Base-by-base conservation (phyloP, 2,329 filamentous ascomycete species). In the Aspergillus nomiae region DNA sequence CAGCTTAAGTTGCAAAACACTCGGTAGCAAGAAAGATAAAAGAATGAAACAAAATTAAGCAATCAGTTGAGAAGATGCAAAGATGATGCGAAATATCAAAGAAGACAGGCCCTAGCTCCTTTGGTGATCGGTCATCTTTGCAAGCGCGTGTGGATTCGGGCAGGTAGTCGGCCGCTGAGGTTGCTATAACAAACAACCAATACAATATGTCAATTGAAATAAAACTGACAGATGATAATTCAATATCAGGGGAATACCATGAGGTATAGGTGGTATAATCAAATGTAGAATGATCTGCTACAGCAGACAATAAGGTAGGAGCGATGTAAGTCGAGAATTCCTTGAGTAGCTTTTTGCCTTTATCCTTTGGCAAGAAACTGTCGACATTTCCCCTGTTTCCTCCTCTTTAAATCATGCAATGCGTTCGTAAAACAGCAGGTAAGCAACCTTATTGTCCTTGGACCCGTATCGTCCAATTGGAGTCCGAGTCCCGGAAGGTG, bases 401-500 rank as follows among this genome's bases (percentile, higher is more conserved):
- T 50, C 41, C 21, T 24, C 21, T 24, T 24, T 45, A 26, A 56
- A 63, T 74, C 66, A 77, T 62, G 69, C 72, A 63, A 95, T 86
- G 72, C 88, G 88, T 81, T 97, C 90, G 78, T 99, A 99, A 81
- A 99, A 96, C 74, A 99, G 81, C 69, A 99, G 87, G 80, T 99
- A 99, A 4, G 95, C 95, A 63, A 97, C 94, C 84, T 96, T 97
- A 84, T 94, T 97, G 77, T 98, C 94, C 78, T 92, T 92, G 74
- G 91, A 78, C 21, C 84, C 84, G 70, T 89, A 88, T 77, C 78
- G 76, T 61, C 78, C 78, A 53, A 79, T 87, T 84, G 75, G 82
- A 66, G 77, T 87, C 78, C 80, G 87, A 84, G 73, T 83, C 68
- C 81, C 87, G 84, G 80, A 83, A 79, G 78, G 81, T 80, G 72